Percentiles rank a stretch among this genome's conserved stretches.
These are phyloP conservation scores for Lepiota subincarnata DNA, from an alignment of 768 basidiomycete genomes.

Conservation along the genomic window DNA sequence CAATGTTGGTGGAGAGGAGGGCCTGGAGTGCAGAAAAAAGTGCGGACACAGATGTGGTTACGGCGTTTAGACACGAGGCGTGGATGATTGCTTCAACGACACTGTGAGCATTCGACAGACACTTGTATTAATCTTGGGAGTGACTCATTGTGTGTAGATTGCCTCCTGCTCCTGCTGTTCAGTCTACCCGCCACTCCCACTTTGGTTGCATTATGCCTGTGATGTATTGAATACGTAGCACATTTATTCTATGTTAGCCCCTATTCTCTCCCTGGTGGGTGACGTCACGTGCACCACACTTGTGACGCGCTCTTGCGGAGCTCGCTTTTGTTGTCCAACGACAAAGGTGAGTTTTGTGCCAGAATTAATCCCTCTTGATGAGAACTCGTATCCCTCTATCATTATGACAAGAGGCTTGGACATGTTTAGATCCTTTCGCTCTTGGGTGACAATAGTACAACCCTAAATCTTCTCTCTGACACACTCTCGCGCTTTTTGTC, in stretches of 20 bases:
- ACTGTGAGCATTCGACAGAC: slow-evolving; percentile 25
- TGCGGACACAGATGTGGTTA: slow-evolving; percentile 64
- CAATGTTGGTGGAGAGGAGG: slow-evolving; percentile 55
- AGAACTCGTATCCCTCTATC: slow-evolving; percentile 11
- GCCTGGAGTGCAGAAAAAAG: slow-evolving; percentile 71
- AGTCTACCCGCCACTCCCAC: background rate
- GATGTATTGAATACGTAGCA: slow-evolving; percentile 9
- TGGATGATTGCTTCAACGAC: slow-evolving; percentile 46
- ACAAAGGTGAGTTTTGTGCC: background rate
- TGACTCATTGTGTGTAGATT: background rate
- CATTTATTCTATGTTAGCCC: background rate
- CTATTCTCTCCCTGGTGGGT: background rate
- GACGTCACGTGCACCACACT: background rate
- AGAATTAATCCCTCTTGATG: background rate
- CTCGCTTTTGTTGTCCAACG: background rate
- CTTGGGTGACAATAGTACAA: slow-evolving; percentile 17
- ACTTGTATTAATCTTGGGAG: background rate
- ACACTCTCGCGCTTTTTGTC: background rate
- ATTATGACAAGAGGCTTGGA: slow-evolving; percentile 10
- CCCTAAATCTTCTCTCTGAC: slow-evolving; percentile 30
- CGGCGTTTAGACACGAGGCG: slow-evolving; percentile 67
- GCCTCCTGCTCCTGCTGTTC: background rate
- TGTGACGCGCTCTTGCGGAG: no score
- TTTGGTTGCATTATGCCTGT: slow-evolving; percentile 3
- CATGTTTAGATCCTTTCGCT: slow-evolving; percentile 13